Evolutionary conservation across 2,329 filamentous ascomycete species (phyloP).

Genomic region (Pyricularia sp.): DNA sequence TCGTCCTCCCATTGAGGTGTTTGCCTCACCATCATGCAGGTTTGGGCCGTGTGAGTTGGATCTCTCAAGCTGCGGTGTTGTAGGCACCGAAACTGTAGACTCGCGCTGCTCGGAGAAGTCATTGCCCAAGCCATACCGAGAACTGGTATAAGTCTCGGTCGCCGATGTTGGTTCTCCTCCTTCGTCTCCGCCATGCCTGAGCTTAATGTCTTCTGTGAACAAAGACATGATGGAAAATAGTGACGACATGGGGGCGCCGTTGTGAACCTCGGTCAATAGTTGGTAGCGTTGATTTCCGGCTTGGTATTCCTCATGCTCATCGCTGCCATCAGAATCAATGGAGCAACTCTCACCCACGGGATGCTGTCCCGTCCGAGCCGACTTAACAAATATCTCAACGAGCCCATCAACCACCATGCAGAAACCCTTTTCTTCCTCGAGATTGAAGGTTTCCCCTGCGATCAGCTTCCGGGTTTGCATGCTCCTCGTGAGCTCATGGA

Average conservation of each 20-base stretch:
- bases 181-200: constrained; percentile 61
- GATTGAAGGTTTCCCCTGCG: constrained; percentile 83
- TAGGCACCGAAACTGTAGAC: constrained; percentile 23
- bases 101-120: constrained; percentile 19
- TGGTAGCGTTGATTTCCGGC: constrained; percentile 77
- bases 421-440: constrained; percentile 97
- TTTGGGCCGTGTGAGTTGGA: background rate
- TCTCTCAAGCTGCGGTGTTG: constrained; percentile 24
- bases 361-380: constrained; percentile 32
- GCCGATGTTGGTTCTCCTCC: constrained; percentile 15
- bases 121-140: constrained; percentile 16
- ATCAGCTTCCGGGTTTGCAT: constrained; percentile 98
- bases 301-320: constrained; percentile 46
- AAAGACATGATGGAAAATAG: constrained; percentile 93
- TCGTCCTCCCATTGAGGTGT: background rate
- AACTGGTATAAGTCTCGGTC: constrained; percentile 15
- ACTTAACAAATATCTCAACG: constrained; percentile 97
- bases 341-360: constrained; percentile 19
- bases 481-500: constrained; percentile 90
- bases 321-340: constrained; percentile 30
- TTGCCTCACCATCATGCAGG: background rate
- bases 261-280: constrained; percentile 90
- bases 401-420: constrained; percentile 93
- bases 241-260: constrained; percentile 96
- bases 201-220: constrained; percentile 86